Evolutionary conservation across 805 yeast species (phyloP), one percentile per base, ranked within the genome.

Genomic region (Saccharomycopsis capsularis): DNA sequence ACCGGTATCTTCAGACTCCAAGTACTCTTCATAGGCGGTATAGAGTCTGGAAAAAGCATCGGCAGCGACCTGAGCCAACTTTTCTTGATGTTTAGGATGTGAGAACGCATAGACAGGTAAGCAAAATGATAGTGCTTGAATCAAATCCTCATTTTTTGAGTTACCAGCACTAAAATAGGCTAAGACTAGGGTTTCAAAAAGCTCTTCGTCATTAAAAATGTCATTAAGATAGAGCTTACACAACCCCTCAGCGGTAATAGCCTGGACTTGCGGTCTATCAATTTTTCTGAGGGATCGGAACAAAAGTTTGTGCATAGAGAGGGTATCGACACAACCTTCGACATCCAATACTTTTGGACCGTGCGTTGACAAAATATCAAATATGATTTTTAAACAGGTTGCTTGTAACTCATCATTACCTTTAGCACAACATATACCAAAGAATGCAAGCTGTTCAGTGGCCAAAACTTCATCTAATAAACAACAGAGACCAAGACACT

Each of bases 81-180:
- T 70, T 43, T 71, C 74, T 62, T 87, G 96, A 61, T 89, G 95
- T 16, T 67, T 67, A 0, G 71, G 68, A 57, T 82, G 89, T 30
- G 95, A 84, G 59, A 79, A 84, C 35, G 93, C 81, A 62, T 85
- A 88, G 0, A 85, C 95, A 0, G 97, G 96, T 16, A 90, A 71
- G 61, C 95, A 89, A 59, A 86, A 90, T 7, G 93, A 78, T 51
- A 90, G 74, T 0, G 85, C 85, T 63, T 90, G 97, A 42, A 81
- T 71, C 53, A 90, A 68, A 15, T 80, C 76, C 49, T 77, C 82
- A 57, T 87, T 87, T 3, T 69, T 65, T 3, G 76, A 64, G 47
- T 82, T 81, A 3, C 68, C 63, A 0, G 93, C 89, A 46, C 83
- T 80, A 66, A 86, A 90, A 59, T 88, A 91, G 0, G 85, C 74